A percentile compares a stretch with the other conserved stretches of the same genome.
phyloP scores from a whole-genome alignment of 2,329 filamentous ascomycete genomes.

The Penicillium sp. region DNA sequence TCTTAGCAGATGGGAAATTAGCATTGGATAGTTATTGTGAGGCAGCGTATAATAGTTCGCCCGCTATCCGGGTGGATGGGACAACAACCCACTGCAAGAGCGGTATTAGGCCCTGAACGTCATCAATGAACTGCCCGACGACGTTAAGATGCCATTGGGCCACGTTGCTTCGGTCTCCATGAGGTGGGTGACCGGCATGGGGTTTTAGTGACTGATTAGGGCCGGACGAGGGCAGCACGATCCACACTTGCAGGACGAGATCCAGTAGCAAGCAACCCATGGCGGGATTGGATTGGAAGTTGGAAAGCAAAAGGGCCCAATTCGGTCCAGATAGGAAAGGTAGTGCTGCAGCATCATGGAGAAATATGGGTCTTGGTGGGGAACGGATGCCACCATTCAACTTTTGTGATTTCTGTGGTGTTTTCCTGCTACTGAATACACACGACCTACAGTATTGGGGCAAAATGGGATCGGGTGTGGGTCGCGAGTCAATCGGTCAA shows the following conservation, averaged over 20 bases:
- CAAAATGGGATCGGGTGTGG: slow-evolving; percentile 1
- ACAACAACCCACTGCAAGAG: slow-evolving; percentile 28
- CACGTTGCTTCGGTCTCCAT: slow-evolving; percentile 40
- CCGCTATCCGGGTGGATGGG: slow-evolving; percentile 28
- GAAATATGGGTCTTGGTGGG: slow-evolving; percentile 28
- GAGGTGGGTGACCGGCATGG: slow-evolving; percentile 21
- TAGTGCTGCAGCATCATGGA: slow-evolving; percentile 21
- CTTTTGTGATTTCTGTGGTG: slow-evolving; percentile 13
- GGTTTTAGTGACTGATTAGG: slow-evolving; percentile 28
- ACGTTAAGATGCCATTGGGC: slow-evolving; percentile 37
- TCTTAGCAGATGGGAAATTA: slow-evolving; percentile 26
- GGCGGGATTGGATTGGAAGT: slow-evolving; percentile 22
- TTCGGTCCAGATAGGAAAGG: slow-evolving; percentile 25
- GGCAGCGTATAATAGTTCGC: slow-evolving; percentile 37
- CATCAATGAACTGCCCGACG: slow-evolving; percentile 34
- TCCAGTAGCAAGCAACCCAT: slow-evolving; percentile 29
- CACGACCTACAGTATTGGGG: neutral
- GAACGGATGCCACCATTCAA: slow-evolving; percentile 26
- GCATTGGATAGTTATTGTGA: slow-evolving; percentile 31
- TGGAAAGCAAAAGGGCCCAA: slow-evolving; percentile 14
- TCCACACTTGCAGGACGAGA: slow-evolving; percentile 29
- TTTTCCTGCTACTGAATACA: slow-evolving; percentile 10
- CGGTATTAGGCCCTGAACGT: slow-evolving; percentile 32
- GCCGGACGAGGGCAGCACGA: slow-evolving; percentile 28
- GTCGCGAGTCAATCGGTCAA: neutral